Base-by-base conservation (phyloP, 768 basidiomycete genomes). In the Coprinellus micaceus region DNA sequence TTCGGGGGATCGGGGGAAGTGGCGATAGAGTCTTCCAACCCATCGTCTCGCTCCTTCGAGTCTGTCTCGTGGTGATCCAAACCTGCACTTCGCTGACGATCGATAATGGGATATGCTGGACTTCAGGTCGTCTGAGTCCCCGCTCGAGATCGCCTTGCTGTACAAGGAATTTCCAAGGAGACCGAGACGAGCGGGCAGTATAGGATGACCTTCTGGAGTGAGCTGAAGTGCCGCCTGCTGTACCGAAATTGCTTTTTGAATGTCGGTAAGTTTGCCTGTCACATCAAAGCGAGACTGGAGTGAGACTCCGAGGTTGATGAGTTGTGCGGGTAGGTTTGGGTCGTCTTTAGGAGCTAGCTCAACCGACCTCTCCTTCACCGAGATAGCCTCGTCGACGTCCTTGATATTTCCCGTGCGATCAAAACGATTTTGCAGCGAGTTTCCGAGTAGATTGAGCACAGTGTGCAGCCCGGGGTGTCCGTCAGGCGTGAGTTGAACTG, bases 361-460 rank as follows among this genome's bases (percentile, higher is more conserved):
- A 4, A 43, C 15, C 15, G 40, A 15, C n/a, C 40, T 43, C 40
- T 43, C 7, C 2, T 40, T 19, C 7, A 33, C 28, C 3, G 43
- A 46, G 7, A 65, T 39, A 5, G 58, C 44, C 25, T 61, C 50
- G 13, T 45, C 40, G 33, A 58, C 19, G 25, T 55, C 54, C 10
- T 4, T 11, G 7, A 36, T 1, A 15, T 48, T 28, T 4, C 40
- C 28, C 2, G 28, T 28, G 30, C 21, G 44, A 1, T 48, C 10
- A n/a, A 37, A 55, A 1, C 30, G 54, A 26, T 12, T 2, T 24
- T 6, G 7, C 1, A 36, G 28, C 1, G 26, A 21, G 1, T 10
- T 48, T 1, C 44, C 54, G 24, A 55, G 54, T 17, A 33, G 9
- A 19, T 3, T 39, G 28, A 55, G 54, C 12, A n/a, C 15, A 2